Evolutionary conservation across 2,329 filamentous ascomycete genomes (phyloP).

Genomic region (Pezicula neosporulosa): DNA sequence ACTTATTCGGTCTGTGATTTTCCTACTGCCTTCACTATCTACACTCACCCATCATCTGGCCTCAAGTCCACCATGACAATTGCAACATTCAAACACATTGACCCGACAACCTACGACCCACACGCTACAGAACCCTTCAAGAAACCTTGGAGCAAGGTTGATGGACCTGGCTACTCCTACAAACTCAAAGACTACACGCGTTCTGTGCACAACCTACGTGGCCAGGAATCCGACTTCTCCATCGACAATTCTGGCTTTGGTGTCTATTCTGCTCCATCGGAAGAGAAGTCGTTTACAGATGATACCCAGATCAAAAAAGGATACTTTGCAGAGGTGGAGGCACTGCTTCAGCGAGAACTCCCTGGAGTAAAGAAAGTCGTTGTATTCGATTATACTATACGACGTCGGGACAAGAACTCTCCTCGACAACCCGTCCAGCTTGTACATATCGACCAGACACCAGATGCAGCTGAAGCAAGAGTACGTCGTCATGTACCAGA

Average conservation of each 20-base stretch:
- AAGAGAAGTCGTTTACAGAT: constrained; percentile 57
- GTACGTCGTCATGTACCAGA: constrained; percentile 60
- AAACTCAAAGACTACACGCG: constrained; percentile 40
- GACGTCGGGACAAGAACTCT: constrained; percentile 54
- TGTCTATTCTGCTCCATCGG: constrained; percentile 53
- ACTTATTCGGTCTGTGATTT: too few relatives aligned
- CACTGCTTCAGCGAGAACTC: constrained; percentile 60
- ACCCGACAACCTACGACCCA: constrained; percentile 42
- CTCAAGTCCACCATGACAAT: constrained; percentile 48
- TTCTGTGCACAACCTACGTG: constrained; percentile 67
- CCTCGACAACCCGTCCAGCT: constrained; percentile 62
- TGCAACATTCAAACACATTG: constrained; percentile 57
- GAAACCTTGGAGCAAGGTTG: constrained; percentile 64
- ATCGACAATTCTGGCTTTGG: constrained; percentile 74
- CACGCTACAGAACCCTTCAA: constrained; percentile 10
- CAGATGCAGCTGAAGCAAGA: constrained; percentile 59
- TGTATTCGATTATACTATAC: constrained; percentile 84
- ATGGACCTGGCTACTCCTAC: constrained; percentile 54
- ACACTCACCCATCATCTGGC: too few relatives aligned
- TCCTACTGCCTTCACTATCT: too few relatives aligned
- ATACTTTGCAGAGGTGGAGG: constrained; percentile 81
- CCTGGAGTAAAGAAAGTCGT: constrained; percentile 62
- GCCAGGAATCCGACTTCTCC: constrained; percentile 57
- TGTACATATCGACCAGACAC: constrained; percentile 80
- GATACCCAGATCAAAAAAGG: constrained; percentile 62